Evolutionary conservation across 192 early-diverging fungal genomes (phyloP).

Genomic region (Linnemannia schmuckeri): DNA sequence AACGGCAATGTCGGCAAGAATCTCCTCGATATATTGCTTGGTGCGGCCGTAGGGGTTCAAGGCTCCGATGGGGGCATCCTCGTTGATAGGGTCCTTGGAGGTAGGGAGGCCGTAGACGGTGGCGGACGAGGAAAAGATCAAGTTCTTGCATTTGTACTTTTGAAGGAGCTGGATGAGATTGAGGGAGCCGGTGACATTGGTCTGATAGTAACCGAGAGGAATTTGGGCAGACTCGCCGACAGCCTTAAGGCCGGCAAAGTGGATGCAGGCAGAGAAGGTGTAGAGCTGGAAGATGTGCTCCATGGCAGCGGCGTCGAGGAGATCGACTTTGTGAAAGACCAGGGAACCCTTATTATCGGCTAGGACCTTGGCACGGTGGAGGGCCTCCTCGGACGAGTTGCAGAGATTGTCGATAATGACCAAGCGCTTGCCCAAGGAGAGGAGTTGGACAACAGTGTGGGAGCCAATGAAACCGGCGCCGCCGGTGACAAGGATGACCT

Average conservation of each 20-base stretch:
- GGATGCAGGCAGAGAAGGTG: conserved; percentile 74
- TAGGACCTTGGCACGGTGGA: conserved; percentile 78
- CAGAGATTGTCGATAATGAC: conserved; percentile 93
- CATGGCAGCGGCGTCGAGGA: conserved; percentile 80
- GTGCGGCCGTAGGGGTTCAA: conserved; percentile 95
- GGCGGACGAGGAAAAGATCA: conserved; percentile 95
- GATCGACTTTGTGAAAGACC: conserved; percentile 82
- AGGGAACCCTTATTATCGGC: conserved; percentile 60
- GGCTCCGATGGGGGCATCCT: conserved; percentile 78
- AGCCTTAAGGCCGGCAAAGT: conserved; percentile 91
- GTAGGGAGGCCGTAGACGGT: conserved; percentile 87
- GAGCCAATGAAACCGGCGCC: conserved; percentile 94
- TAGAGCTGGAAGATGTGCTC: conserved; percentile 74
- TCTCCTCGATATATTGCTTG: conserved; percentile 88
- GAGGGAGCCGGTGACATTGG: conserved; percentile 92
- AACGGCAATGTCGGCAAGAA: conserved; percentile 78
- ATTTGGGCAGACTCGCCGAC: conserved; percentile 85
- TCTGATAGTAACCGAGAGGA: conserved; percentile 92
- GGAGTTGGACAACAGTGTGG: conserved; percentile 89
- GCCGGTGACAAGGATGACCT: conserved; percentile 72
- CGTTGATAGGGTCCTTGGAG: conserved; percentile 58
- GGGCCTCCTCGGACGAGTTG: conserved; percentile 80
- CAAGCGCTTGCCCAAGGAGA: conserved; percentile 75
- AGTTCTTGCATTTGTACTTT: conserved; percentile 81
- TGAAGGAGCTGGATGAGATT: conserved; percentile 87